These are phyloP conservation scores for Flueggea neowawraea DNA, from an alignment of 441 rosid species.

Conservation along the genomic window DNA sequence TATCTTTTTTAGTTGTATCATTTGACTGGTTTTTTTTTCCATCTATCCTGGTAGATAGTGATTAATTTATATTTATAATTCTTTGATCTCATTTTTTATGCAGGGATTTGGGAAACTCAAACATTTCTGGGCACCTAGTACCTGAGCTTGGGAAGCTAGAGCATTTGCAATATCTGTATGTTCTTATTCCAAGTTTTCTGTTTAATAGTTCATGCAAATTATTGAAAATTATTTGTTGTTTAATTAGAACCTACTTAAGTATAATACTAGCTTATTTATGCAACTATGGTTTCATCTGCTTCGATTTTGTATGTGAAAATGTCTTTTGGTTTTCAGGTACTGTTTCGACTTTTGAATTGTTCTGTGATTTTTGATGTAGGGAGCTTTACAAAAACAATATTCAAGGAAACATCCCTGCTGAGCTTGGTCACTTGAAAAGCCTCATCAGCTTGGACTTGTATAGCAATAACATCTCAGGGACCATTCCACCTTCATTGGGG, in stretches of 20 bases:
- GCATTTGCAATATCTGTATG: conserved; percentile 89
- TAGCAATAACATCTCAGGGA: conserved; percentile 80
- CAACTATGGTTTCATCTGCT: neutral
- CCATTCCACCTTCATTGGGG: conserved; percentile 71
- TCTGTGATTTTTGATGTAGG: conserved; percentile 31
- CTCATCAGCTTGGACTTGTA: conserved; percentile 96
- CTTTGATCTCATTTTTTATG: neutral
- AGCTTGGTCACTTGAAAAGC: conserved; percentile 76
- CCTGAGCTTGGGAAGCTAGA: conserved; percentile 87
- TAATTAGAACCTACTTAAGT: conserved; percentile 1
- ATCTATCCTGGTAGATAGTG: too few species aligned
- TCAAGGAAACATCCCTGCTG: conserved; percentile 76
- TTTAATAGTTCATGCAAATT: neutral
- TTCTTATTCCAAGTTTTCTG: conserved; percentile 12
- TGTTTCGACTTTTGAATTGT: neutral
- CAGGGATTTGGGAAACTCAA: conserved; percentile 96
- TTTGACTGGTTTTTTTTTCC: too few species aligned
- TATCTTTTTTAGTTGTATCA: too few species aligned
- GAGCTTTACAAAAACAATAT: conserved; percentile 94
- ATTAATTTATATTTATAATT: too few species aligned
- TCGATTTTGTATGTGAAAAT: neutral
- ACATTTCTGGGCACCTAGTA: conserved; percentile 83
- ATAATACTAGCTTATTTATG: neutral
- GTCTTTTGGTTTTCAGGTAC: neutral
- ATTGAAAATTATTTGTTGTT: neutral